Conservation (phyloP, 495 filamentous ascomycete genomes). For the Penicillium coffeae region DNA sequence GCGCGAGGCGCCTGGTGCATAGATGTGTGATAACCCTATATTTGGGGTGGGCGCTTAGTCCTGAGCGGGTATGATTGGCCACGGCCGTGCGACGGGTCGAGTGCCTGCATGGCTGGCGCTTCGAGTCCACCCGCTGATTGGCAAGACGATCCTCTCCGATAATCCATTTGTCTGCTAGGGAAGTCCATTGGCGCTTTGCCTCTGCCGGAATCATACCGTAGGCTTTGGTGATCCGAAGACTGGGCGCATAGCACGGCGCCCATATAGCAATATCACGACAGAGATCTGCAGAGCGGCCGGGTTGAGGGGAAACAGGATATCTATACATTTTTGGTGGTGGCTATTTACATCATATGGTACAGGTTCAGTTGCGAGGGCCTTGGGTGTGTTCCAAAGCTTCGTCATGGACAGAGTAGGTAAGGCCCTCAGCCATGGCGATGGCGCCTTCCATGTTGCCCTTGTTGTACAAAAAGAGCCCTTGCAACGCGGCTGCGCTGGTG, state of each 20-base stretch:
- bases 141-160: background rate
- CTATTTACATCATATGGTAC: slow-evolving; percentile 33
- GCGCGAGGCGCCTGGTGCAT: slow-evolving; percentile 3
- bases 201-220: slow-evolving; percentile 15
- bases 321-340: slow-evolving; percentile 14
- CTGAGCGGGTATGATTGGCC: slow-evolving; percentile 19
- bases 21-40: slow-evolving; percentile 24
- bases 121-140: slow-evolving; percentile 14
- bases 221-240: slow-evolving; percentile 1
- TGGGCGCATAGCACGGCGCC: slow-evolving; percentile 11
- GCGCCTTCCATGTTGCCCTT: slow-evolving; percentile 87
- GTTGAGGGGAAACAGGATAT: slow-evolving; percentile 3
- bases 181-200: slow-evolving; percentile 10
- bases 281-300: background rate
- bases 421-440: slow-evolving; percentile 68
- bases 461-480: slow-evolving; percentile 91
- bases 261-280: background rate
- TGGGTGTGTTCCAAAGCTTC: slow-evolving; percentile 23
- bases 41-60: slow-evolving; percentile 23
- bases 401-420: slow-evolving; percentile 41
- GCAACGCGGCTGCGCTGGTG: slow-evolving; percentile 83
- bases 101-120: slow-evolving; percentile 16
- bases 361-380: slow-evolving; percentile 13
- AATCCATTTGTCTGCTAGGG: background rate
- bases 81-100: slow-evolving; percentile 12